These are phyloP conservation scores for Posidonia oceanica DNA, from an alignment of 116 monocot genomes.

Conservation along the genomic window DNA sequence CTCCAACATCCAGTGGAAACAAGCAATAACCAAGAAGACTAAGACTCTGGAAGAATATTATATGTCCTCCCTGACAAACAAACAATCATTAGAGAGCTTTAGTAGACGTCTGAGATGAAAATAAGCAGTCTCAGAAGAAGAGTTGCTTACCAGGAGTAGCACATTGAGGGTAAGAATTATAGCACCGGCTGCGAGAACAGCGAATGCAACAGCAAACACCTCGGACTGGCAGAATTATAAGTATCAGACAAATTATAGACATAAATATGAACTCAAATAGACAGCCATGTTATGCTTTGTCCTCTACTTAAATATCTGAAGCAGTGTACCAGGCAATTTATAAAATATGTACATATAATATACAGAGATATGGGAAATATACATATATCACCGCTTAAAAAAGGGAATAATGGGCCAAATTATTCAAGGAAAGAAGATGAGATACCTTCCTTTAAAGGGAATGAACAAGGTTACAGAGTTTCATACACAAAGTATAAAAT, in stretches of 20 bases:
- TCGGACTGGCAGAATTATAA: constrained; percentile 38
- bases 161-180: constrained; percentile 75
- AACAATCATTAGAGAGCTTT: not conserved
- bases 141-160: constrained; percentile 49
- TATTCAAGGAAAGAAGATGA: no score
- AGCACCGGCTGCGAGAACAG: constrained; percentile 73
- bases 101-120: not conserved
- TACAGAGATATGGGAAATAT: no score
- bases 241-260: not conserved
- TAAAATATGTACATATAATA: no score
- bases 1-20: constrained; percentile 75
- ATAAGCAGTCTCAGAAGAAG: not conserved
- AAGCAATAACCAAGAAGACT: constrained; percentile 77
- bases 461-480: no score
- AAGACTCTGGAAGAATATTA: constrained; percentile 79
- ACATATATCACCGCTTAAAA: no score
- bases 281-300: no score
- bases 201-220: constrained; percentile 88
- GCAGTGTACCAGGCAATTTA: no score
- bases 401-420: no score
- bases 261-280: no score
- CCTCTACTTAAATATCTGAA: no score
- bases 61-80: constrained; percentile 62
- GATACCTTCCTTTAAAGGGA: no score
- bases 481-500: no score